phyloP scores from a whole-genome alignment of 192 early-diverging fungal species.

The Rhizophagus clarus region DNA sequence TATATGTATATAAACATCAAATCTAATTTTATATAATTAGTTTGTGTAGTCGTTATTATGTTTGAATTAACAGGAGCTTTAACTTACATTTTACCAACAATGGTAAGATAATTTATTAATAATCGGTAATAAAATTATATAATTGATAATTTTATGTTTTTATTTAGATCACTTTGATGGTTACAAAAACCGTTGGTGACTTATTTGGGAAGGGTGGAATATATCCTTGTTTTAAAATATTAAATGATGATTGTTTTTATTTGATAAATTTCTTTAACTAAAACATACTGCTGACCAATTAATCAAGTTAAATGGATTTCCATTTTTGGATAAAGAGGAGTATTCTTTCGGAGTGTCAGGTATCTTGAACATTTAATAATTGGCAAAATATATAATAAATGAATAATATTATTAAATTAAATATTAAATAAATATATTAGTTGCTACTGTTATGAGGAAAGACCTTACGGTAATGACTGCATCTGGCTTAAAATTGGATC shows the following conservation, averaged over 20 bases:
- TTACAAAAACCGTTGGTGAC: conserved; percentile 76
- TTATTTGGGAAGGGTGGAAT: conserved; percentile 75
- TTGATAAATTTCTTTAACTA: conserved; percentile 14
- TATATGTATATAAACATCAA: not conserved
- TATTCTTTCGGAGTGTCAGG: conserved; percentile 60
- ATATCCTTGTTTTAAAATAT: conserved; percentile 26
- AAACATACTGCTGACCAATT: conserved; percentile 62
- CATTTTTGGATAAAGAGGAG: conserved; percentile 76
- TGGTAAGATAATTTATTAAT: conserved; percentile 36
- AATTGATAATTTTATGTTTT: not conserved
- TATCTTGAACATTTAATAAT: conserved; percentile 13
- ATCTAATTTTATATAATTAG: conserved; percentile 30
- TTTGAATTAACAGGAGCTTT: conserved; percentile 97
- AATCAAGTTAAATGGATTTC: conserved; percentile 76
- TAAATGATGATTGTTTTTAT: not conserved
- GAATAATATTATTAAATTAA: not conserved
- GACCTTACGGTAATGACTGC: conserved; percentile 62
- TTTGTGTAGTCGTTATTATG: conserved; percentile 95
- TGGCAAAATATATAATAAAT: conserved; percentile 5
- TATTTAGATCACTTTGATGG: conserved; percentile 68
- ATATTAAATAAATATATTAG: conserved; percentile 23
- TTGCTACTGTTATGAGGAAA: conserved; percentile 62
- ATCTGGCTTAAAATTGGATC: conserved; percentile 48
- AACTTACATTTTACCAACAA: conserved; percentile 80
- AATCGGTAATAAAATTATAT: not conserved